Base-by-base conservation (phyloP, 176 grass and related monocot species). In the Eragrostis curvula region DNA sequence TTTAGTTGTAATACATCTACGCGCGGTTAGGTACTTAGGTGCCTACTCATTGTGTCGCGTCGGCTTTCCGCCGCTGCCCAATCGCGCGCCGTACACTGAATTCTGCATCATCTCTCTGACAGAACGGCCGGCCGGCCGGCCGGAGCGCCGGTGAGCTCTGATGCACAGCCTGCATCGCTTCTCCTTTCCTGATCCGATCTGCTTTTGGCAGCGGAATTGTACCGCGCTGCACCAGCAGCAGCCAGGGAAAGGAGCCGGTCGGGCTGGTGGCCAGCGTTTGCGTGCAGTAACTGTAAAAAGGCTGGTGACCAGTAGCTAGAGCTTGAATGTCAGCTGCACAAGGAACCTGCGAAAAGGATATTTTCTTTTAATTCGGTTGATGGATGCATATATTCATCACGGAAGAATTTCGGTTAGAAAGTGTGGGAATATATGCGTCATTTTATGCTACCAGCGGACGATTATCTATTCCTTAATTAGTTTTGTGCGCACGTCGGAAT, bases 181-280 rank as follows among this genome's bases (percentile, higher is more conserved):
- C 7, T 42, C 0, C 23, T 44, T 57, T 32, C 27, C 45, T 53
- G 27, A 78, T 78, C 28, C 12, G 47, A 79, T 79, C 62, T 50
- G 77, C 77, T 67, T 79, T 79, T 67, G 21, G 77, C 77, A 79
- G 77, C 20, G 45, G 47, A 66, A 68, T 68, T 79, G 80, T 62
- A 81, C 68, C 27, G 3, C 47, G 46, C 78, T 57, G 49, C 12
- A 48, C 29, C 29, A 53, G 36, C 61, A 79, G 58, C 45, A 76
- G 43, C 25, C 58, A 70, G 15, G 12, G 67, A 11, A 68, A 12
- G n/a, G 29, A 39, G 32, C 62, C 30, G 52, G 18, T 18, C 21
- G 52, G 52, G 52, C 18, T 36, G 32, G 32, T 36, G 32, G 32
- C 52, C 21, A 24, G 56, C 56, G 56, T 61, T 28, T 28, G 24